phyloP scores from a whole-genome alignment of 257 asterid species.

The Forsythia suspensa region DNA sequence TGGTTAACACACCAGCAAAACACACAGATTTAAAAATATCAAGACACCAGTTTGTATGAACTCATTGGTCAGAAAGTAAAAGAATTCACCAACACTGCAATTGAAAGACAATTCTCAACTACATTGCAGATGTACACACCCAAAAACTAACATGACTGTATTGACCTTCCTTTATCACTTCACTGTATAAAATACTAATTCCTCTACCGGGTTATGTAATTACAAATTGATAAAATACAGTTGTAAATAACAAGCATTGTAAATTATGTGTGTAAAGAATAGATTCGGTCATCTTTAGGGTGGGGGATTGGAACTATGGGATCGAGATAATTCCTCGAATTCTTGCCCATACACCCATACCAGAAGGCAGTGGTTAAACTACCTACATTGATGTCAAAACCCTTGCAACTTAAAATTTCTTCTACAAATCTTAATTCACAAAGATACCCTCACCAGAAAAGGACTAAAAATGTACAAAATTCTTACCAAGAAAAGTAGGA shows the following conservation, averaged over 20 bases:
- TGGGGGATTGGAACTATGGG: neutral
- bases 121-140: constrained; percentile 21
- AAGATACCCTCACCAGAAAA: neutral
- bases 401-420: neutral
- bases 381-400: neutral
- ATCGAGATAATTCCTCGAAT: neutral
- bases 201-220: neutral
- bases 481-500: neutral
- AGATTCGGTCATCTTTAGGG: neutral
- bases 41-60: neutral
- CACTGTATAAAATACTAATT: neutral
- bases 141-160: neutral
- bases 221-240: neutral
- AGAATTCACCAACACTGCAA: constrained; percentile 17
- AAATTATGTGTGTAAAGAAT: neutral
- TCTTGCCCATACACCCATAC: neutral
- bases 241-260: neutral
- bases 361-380: neutral
- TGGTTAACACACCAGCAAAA: too few species aligned
- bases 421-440: neutral
- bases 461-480: neutral
- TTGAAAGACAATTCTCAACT: neutral
- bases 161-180: neutral
- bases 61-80: constrained; percentile 23
- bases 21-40: neutral